These are phyloP conservation scores for Medicago arabica DNA, from an alignment of 306 rosid species.

Conservation along the genomic window DNA sequence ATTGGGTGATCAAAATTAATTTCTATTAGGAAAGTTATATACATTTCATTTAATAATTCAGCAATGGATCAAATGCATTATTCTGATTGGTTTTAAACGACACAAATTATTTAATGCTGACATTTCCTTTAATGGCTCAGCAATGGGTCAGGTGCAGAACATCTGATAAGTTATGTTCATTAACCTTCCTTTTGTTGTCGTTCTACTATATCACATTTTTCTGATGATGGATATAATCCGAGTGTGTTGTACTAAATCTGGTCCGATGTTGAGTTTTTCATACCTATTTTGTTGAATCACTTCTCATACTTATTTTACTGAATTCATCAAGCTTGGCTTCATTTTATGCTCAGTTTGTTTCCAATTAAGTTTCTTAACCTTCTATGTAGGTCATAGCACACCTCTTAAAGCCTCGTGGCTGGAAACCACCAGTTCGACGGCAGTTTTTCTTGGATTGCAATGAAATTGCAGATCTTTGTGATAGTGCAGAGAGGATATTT, in stretches of 20 bases:
- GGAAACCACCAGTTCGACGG: constrained; percentile 99
- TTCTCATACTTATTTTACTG: constrained; percentile 27
- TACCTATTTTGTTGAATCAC: constrained; percentile 29
- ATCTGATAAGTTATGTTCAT: constrained; percentile 28
- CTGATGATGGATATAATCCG: constrained; percentile 11
- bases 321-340: constrained; percentile 34
- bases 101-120: constrained; percentile 8
- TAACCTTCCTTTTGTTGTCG: constrained; percentile 30
- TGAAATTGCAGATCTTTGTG: constrained; percentile 99
- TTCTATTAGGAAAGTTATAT: constrained; percentile 4
- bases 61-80: constrained; percentile 13
- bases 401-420: constrained; percentile 97
- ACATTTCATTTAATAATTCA: constrained; percentile 4
- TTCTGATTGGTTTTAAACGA: constrained; percentile 32
- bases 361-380: constrained; percentile 37
- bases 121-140: background rate
- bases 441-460: constrained; percentile 98
- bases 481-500: constrained; percentile 96
- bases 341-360: constrained; percentile 26
- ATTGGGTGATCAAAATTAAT: constrained; percentile 6
- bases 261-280: constrained; percentile 11
- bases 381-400: constrained; percentile 79
- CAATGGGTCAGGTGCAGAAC: constrained; percentile 33
- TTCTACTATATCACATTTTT: constrained; percentile 4
- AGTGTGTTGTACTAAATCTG: constrained; percentile 22